Evolutionary conservation across 2,329 filamentous ascomycete species (phyloP).

Genomic region (Botryotinia calthae): DNA sequence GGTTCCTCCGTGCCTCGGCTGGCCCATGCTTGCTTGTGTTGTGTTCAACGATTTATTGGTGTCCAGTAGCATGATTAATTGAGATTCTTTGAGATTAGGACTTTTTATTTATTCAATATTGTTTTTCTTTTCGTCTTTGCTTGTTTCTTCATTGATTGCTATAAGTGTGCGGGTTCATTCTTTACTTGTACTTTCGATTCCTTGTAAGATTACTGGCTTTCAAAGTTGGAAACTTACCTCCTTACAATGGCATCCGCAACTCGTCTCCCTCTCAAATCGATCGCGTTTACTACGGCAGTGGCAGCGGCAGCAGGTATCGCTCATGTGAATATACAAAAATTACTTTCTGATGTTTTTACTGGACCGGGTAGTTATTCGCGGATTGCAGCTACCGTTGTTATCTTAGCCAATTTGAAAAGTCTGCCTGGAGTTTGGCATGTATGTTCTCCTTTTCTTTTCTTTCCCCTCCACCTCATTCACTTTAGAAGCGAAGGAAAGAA

Average conservation of each 20-base stretch:
- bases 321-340: conserved; percentile 27
- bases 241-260: conserved; percentile 37
- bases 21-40: neutral
- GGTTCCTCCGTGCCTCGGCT: conserved; percentile 17
- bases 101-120: neutral
- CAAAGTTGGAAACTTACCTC: neutral
- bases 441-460: conserved; percentile 35
- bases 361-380: conserved; percentile 37
- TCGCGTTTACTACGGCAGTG: conserved; percentile 30
- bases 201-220: neutral
- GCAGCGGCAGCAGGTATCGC: conserved; percentile 29
- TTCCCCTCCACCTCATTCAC: neutral
- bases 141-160: neutral
- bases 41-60: neutral
- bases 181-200: neutral
- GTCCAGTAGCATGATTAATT: neutral
- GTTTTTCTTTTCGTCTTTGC: neutral
- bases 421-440: conserved; percentile 60
- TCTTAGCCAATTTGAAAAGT: conserved; percentile 55
- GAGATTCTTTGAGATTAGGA: neutral
- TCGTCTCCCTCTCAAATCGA: conserved; percentile 34
- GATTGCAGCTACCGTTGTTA: conserved; percentile 40
- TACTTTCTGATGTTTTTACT: conserved; percentile 32
- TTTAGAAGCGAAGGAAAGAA: neutral
- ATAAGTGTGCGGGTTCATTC: neutral